Conservation (phyloP, 139 green algal genomes). For the Trebouxia sp. region DNA sequence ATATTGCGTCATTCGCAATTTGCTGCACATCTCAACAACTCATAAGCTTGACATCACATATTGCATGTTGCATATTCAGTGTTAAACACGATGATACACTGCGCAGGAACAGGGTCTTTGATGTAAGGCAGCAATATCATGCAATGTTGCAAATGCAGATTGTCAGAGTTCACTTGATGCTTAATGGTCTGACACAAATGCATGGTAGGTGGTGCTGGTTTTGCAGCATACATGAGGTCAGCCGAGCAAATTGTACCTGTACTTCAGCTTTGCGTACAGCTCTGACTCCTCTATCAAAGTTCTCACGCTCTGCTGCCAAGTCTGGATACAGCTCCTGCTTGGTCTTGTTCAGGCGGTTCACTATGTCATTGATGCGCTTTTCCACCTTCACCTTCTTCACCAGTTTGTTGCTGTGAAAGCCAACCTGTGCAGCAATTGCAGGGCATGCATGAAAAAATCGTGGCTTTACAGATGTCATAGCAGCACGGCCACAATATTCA, state of each 20-base stretch:
- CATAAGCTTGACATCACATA: background rate
- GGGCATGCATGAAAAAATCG: background rate
- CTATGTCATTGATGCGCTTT: conserved; percentile 83
- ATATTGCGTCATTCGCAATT: background rate
- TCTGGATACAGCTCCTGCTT: conserved; percentile 81
- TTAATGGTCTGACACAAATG: background rate
- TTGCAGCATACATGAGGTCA: background rate
- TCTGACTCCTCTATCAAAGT: conserved; percentile 46
- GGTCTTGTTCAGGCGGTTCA: conserved; percentile 95
- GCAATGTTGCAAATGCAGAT: background rate
- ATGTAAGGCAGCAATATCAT: too few species aligned
- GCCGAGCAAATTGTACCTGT: background rate
- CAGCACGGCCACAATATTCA: conserved; percentile 65
- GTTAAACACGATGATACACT: background rate
- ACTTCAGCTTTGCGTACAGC: background rate
- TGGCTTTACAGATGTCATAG: too few species aligned
- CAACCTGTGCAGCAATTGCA: conserved; percentile 67
- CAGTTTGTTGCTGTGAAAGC: conserved; percentile 80
- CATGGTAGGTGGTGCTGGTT: background rate
- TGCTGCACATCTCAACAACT: background rate
- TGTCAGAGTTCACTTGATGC: background rate
- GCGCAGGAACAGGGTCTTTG: too few species aligned
- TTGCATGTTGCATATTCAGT: background rate
- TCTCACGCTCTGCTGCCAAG: conserved; percentile 73
- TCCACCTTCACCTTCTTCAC: conserved; percentile 73